Evolutionary conservation across 2,329 filamentous ascomycete species (phyloP).

Genomic region (Epichloe gansuensis): DNA sequence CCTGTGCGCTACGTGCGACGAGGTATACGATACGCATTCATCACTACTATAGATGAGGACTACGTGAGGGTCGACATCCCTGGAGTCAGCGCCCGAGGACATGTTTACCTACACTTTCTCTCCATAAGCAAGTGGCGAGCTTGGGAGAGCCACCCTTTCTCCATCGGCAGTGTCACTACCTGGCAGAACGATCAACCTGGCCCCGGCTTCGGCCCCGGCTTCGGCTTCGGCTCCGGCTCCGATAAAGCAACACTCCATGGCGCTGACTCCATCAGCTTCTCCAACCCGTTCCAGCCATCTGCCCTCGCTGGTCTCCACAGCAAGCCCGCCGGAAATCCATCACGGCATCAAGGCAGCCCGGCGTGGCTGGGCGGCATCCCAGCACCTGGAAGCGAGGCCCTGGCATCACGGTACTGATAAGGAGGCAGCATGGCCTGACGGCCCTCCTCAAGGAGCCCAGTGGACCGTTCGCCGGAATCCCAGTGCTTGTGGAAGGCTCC

Average conservation of each 20-base stretch:
- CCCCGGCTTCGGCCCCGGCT: too few species aligned
- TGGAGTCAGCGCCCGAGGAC: slow-evolving; percentile 12
- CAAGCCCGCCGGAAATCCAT: background rate
- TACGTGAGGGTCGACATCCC: slow-evolving; percentile 22
- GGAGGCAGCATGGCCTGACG: background rate
- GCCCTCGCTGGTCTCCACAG: background rate
- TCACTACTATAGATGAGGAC: slow-evolving; percentile 14
- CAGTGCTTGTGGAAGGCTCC: background rate
- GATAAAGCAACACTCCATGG: background rate
- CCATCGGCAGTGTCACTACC: background rate
- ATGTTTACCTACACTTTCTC: slow-evolving; percentile 22
- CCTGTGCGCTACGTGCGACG: slow-evolving; percentile 13
- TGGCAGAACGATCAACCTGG: background rate
- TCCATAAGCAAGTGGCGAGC: slow-evolving; percentile 18
- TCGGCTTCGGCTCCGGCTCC: background rate
- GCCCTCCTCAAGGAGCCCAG: background rate
- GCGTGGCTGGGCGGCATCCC: background rate
- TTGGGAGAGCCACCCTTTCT: slow-evolving; percentile 26
- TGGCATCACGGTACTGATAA: background rate
- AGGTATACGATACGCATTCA: slow-evolving; percentile 12
- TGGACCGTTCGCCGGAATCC: background rate
- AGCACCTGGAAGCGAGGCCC: background rate
- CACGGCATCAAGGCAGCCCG: background rate
- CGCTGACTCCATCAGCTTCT: background rate
- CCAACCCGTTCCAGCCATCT: background rate